Conservation (phyloP, 2,329 filamentous ascomycete genomes). For the Fusarium sp. region DNA sequence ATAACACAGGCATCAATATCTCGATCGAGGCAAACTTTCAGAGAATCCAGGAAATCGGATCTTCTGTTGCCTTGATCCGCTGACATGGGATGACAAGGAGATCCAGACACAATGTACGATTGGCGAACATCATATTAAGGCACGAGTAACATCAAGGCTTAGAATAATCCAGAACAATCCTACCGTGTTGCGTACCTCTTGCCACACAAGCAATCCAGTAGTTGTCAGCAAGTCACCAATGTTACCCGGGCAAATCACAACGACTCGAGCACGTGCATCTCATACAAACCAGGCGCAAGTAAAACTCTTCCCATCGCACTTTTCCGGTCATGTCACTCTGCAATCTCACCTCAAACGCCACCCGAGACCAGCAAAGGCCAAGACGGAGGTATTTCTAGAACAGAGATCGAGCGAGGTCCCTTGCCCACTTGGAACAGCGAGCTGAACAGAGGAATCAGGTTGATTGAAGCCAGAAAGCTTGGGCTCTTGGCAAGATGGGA, state of each 20-base stretch:
- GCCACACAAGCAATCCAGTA: not conserved
- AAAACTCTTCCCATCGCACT: not conserved
- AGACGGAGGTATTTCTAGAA: constrained; percentile 4
- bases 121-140: not conserved
- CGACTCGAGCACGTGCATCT: not conserved
- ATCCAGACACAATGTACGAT: not conserved
- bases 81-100: not conserved
- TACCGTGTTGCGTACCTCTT: not conserved
- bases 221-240: too few species aligned
- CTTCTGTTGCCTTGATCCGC: too few species aligned
- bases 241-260: not conserved
- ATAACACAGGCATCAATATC: too few species aligned
- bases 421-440: too few species aligned
- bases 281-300: not conserved
- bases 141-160: not conserved
- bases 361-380: not conserved
- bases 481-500: not conserved
- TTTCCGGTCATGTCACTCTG: not conserved
- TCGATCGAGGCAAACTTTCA: too few species aligned
- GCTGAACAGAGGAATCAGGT: not conserved
- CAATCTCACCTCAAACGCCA: not conserved
- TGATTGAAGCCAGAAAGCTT: not conserved
- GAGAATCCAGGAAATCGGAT: fast-evolving
- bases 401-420: not conserved
- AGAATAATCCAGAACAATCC: not conserved